Base-by-base conservation (phyloP, 169 alveolate genomes). In the Plasmodium relictum region DNA sequence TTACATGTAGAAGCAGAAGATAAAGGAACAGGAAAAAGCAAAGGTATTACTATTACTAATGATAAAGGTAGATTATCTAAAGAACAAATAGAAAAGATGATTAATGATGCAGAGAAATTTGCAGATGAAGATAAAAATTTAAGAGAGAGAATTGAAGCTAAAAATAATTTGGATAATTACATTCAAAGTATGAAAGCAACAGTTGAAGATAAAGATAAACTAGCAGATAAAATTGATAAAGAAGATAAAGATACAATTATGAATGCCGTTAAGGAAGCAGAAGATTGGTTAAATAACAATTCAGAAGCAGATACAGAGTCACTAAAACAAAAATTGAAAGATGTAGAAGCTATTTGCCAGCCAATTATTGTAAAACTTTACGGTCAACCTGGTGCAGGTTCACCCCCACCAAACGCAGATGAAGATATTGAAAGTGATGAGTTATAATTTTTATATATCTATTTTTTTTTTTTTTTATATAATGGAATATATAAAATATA, bases 21-120 rank as follows among this genome's bases (percentile, higher is more conserved):
- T 80, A 96, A 97, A 93, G 98, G 98, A 18, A 96, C 99, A 62
- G 99, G 99, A 74, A 96, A 96, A 89, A 95, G 95, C 70, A 96
- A 96, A 90, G 94, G 97, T 89, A 96, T 98, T 90, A 97, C 98
- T 68, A 98, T 98, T 68, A 97, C 99, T 24, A 97, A 97, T 86
- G 99, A 98, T 88, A 96, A 97, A 95, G 99, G 99, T 56, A 95
- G 99, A 92, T 95, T 98, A 62, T 96, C 98, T 6, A 97, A 97
- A 92, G 99, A 96, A 73, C 99, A 97, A 88, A 97, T 98, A 66
- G 99, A 98, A 73, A 96, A 97, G 86, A 97, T 97, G 99, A 94
- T 98, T 69, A 96, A 94, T 91, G 99, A 97, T 88, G 99, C 99
- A 22, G 99, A 97, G 94, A 98, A 96, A 62, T 97, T 95, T 94